Conservation (phyloP, 2,329 filamentous ascomycete species). For the Nemania abortiva region DNA sequence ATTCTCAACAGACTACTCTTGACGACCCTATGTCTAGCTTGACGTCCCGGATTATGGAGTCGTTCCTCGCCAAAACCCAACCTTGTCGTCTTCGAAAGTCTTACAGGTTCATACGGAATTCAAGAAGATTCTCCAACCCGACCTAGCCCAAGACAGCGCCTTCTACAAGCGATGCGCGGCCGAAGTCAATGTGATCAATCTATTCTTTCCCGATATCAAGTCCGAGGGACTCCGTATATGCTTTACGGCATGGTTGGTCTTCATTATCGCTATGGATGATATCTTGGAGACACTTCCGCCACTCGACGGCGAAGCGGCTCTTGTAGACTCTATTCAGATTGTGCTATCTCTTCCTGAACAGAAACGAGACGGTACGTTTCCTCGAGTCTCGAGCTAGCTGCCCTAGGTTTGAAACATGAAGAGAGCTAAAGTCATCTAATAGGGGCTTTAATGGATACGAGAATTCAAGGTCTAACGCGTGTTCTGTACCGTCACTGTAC, state of each 20-base stretch:
- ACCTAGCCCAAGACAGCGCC: neutral
- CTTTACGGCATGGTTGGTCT: conserved; percentile 10
- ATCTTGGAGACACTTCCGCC: conserved; percentile 11
- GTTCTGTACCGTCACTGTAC: conserved; percentile 11
- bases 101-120: conserved; percentile 8
- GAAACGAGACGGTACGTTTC: neutral
- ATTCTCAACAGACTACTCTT: neutral
- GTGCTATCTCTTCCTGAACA: conserved; percentile 4
- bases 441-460: neutral
- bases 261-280: conserved; percentile 13
- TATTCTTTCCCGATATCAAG: conserved; percentile 9
- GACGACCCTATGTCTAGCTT: neutral
- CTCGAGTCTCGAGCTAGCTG: neutral
- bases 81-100: neutral
- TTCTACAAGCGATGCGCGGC: conserved; percentile 9
- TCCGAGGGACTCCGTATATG: conserved; percentile 7
- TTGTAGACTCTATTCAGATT: conserved; percentile 9
- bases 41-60: conserved; percentile 11
- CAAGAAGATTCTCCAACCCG: conserved; percentile 5
- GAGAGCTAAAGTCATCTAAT: neutral
- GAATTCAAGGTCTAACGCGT: conserved; percentile 4
- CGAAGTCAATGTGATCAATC: conserved; percentile 12
- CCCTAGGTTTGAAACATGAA: neutral
- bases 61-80: neutral
- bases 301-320: conserved; percentile 4